Conservation (phyloP, 2,329 filamentous ascomycete genomes). For the Fusarium lyarnte region DNA sequence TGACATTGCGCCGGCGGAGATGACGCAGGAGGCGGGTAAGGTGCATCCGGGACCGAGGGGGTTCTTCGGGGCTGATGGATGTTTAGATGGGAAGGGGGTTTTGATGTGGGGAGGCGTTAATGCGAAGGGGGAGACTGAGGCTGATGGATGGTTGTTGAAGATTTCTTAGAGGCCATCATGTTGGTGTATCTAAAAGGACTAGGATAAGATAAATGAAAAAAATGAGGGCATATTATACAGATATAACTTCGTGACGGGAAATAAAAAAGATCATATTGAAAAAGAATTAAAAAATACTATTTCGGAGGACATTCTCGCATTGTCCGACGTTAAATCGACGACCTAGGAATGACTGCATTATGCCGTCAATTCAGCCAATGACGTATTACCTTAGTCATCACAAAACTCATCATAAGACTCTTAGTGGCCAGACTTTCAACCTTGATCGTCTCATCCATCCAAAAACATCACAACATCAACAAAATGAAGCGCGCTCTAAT, state of each 20-base stretch:
- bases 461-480: neutral
- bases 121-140: constrained; percentile 34
- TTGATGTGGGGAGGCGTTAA: constrained; percentile 37
- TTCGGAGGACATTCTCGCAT: fast-evolving
- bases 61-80: constrained; percentile 30
- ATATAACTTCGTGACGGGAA: fast-evolving
- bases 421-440: neutral
- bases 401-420: neutral
- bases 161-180: neutral
- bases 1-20: constrained; percentile 28
- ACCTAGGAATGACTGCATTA: neutral
- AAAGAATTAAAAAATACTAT: fast-evolving
- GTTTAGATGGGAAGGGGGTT: constrained; percentile 19
- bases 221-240: neutral
- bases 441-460: fast-evolving
- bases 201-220: fast-evolving
- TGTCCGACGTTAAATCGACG: neutral
- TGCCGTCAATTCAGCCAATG: constrained; percentile 10
- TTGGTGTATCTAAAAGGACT: neutral
- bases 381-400: constrained; percentile 14
- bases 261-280: neutral
- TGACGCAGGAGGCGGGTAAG: constrained; percentile 29
- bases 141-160: constrained; percentile 35
- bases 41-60: constrained; percentile 34
- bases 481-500: constrained; percentile 6